A percentile compares a stretch with the other conserved stretches of the same genome.
phyloP scores from a whole-genome alignment of 305 asterid genomes.

The Ajuga reptans region DNA sequence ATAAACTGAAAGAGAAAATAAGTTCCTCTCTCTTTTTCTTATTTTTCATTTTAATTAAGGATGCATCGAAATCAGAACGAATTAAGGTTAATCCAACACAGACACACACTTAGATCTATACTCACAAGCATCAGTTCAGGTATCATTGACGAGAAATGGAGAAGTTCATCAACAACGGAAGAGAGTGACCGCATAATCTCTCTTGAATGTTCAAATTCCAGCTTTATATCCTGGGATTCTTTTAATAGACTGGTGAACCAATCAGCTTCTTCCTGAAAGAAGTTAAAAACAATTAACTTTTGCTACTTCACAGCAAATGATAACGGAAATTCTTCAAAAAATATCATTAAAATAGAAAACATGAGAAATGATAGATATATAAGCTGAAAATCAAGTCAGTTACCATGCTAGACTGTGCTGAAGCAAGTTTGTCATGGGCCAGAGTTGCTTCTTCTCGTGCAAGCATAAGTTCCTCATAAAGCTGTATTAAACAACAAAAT shows the following conservation, averaged over 20 bases:
- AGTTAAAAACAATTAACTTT: conserved; percentile 19
- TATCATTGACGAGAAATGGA: conserved; percentile 32
- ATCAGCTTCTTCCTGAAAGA: conserved; percentile 56
- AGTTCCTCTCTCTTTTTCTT: background rate
- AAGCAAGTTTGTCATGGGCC: conserved; percentile 51
- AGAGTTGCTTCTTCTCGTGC: conserved; percentile 56
- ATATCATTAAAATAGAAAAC: background rate
- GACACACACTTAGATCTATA: conserved; percentile 20
- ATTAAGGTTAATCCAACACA: background rate
- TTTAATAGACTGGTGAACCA: conserved; percentile 36
- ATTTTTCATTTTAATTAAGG: background rate
- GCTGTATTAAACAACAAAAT: conserved; percentile 35
- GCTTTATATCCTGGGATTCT: conserved; percentile 49
- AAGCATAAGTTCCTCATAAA: conserved; percentile 51
- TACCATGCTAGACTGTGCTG: conserved; percentile 36
- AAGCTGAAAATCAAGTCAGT: conserved; percentile 21
- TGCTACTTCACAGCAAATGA: conserved; percentile 8
- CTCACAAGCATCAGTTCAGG: conserved; percentile 51
- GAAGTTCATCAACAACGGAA: conserved; percentile 55
- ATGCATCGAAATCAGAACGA: background rate
- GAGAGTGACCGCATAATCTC: conserved; percentile 35
- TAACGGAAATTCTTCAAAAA: background rate
- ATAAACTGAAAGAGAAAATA: too few species aligned
- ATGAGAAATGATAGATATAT: background rate
- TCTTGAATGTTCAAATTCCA: conserved; percentile 54